Evolutionary conservation across 2,329 filamentous ascomycete genomes (phyloP), one percentile per base, ranked within the genome.

Genomic region (Teratosphaeriaceae sp.): DNA sequence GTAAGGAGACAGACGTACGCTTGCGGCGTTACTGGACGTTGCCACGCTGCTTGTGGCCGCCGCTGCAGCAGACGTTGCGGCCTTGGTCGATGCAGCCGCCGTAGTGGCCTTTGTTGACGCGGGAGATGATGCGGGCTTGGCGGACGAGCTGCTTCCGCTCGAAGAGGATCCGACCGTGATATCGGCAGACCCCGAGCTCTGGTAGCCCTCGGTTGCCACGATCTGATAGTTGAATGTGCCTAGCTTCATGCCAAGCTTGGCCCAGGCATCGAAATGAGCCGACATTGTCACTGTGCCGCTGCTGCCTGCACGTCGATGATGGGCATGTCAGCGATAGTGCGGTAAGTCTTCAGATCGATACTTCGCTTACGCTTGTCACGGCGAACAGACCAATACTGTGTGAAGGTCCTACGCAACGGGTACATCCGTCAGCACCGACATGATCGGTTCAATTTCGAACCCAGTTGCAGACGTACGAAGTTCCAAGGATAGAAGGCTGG

Each of bases 381-480:
- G 5, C 67, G 60, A 27, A 69, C 59, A 22, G 65, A 68, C 58
- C 62, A 66, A 49, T 63, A 69, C 55, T 69, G 67, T 11, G 55
- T 55, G 47, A 68, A 69, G 12, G 67, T 70, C 1, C n/a, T n/a
- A n/a, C n/a, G n/a, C 53, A 47, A n/a, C n/a, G 2, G n/a, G n/a
- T n/a, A n/a, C n/a, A n/a, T n/a, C n/a, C n/a, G n/a, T n/a, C n/a
- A n/a, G n/a, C n/a, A n/a, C n/a, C n/a, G n/a, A n/a, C n/a, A n/a
- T n/a, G n/a, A n/a, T n/a, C n/a, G n/a, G n/a, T n/a, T n/a, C n/a
- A n/a, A n/a, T n/a, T n/a, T n/a, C n/a, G n/a, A n/a, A n/a, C n/a
- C n/a, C n/a, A n/a, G n/a, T n/a, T n/a, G n/a, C n/a, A n/a, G n/a
- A n/a, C n/a, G n/a, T n/a, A n/a, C n/a, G 52, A 47, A 9, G 62